Percentiles rank a stretch among this genome's conserved stretches.
Conservation (phyloP, 345 rosid species). For the Brassica juncea region DNA sequence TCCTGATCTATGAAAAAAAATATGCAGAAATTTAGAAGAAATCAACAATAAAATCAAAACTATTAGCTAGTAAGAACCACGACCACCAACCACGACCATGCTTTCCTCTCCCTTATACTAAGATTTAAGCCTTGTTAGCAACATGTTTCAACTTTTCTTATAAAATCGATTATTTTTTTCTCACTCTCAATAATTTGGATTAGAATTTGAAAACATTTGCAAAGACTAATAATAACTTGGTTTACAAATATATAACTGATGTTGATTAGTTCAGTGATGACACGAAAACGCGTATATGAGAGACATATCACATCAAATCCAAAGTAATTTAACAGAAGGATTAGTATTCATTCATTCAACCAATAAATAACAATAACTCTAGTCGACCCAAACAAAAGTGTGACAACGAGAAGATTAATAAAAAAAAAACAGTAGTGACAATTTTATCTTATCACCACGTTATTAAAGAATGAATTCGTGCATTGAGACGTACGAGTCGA, state of each 20-base stretch:
- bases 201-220: neutral
- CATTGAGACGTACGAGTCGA: slow-evolving; percentile 7
- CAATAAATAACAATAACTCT: neutral
- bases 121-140: neutral
- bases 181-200: neutral
- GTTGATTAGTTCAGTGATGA: slow-evolving; percentile 9
- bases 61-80: neutral
- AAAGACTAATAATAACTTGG: neutral
- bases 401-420: neutral
- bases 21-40: neutral
- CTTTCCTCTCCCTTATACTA: neutral
- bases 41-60: neutral
- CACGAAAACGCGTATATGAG: slow-evolving; percentile 40
- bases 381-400: slow-evolving; percentile 15
- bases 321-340: slow-evolving; percentile 7
- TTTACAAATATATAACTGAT: neutral
- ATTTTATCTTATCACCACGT: slow-evolving; percentile 25
- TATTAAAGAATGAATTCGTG: slow-evolving; percentile 8
- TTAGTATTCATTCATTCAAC: neutral
- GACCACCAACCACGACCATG: neutral
- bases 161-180: neutral
- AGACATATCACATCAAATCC: slow-evolving; percentile 30
- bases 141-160: neutral
- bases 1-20: neutral
- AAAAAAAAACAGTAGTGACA: neutral